phyloP scores from a whole-genome alignment of 331 rosid genomes.

The Malus hybrid region DNA sequence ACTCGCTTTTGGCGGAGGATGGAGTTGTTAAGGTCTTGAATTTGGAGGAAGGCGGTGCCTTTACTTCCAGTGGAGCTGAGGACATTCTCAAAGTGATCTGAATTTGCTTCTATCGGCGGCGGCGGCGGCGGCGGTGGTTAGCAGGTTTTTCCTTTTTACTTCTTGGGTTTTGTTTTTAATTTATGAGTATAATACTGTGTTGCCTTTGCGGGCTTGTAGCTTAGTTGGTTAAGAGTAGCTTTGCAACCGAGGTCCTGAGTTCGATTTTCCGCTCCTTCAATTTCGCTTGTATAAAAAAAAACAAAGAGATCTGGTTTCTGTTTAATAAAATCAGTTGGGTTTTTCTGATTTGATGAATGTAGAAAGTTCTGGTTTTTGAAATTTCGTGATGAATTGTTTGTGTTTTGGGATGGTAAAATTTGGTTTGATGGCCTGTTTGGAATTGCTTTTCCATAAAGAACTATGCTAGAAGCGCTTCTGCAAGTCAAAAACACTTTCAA shows the following conservation, averaged over 20 bases:
- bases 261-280: background rate
- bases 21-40: slow-evolving; percentile 83
- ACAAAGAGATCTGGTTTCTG: no score
- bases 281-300: no score
- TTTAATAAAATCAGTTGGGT: background rate
- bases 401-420: background rate
- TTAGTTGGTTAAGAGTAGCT: background rate
- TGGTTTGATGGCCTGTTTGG: background rate
- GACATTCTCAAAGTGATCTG: slow-evolving; percentile 63
- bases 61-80: slow-evolving; percentile 78
- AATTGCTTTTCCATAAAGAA: background rate
- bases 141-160: background rate
- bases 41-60: slow-evolving; percentile 98
- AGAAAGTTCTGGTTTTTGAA: background rate
- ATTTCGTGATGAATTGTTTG: background rate
- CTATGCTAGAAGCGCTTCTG: background rate
- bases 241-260: background rate
- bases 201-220: background rate
- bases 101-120: background rate
- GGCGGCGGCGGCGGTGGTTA: background rate
- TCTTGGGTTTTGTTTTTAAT: background rate
- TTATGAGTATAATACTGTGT: background rate
- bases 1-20: slow-evolving; percentile 76
- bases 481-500: background rate
- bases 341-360: background rate